Evolutionary conservation across 2,329 filamentous ascomycete species (phyloP).

Genomic region (Hypoxylon sp.): DNA sequence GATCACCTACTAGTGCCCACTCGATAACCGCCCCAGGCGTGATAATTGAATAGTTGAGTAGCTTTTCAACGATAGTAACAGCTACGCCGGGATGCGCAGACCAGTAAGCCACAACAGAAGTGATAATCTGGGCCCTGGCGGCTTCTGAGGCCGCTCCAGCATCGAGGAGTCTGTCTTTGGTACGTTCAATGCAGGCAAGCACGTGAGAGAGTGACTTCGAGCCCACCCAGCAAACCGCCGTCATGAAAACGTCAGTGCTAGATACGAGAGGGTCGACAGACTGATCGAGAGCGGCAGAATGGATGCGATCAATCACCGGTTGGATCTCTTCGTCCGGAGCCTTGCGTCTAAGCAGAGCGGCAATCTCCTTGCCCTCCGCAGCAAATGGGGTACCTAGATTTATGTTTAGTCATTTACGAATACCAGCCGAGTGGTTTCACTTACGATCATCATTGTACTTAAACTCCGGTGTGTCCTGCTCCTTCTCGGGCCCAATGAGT

Average conservation of each 20-base stretch:
- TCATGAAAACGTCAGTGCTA: slow-evolving; percentile 95
- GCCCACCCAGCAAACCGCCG: slow-evolving; percentile 89
- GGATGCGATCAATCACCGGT: slow-evolving; percentile 79
- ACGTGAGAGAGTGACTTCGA: slow-evolving; percentile 97
- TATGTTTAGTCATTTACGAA: slow-evolving; percentile 18
- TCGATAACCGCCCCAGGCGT: slow-evolving; percentile 85
- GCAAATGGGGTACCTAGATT: slow-evolving; percentile 78
- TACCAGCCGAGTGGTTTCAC: slow-evolving; percentile 46
- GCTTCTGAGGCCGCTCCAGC: slow-evolving; percentile 78
- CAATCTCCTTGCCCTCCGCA: slow-evolving; percentile 82
- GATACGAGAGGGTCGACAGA: slow-evolving; percentile 81
- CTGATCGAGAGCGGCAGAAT: slow-evolving; percentile 75
- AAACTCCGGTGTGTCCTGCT: slow-evolving; percentile 95
- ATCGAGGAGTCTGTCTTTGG: slow-evolving; percentile 85
- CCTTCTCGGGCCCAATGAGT: slow-evolving; percentile 85
- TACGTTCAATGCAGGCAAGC: slow-evolving; percentile 92
- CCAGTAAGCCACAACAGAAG: slow-evolving; percentile 93
- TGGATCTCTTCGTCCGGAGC: slow-evolving; percentile 88
- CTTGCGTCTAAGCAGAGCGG: slow-evolving; percentile 82
- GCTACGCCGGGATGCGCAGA: slow-evolving; percentile 89
- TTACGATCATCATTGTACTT: slow-evolving; percentile 82
- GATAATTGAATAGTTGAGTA: slow-evolving; percentile 96
- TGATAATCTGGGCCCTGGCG: slow-evolving; percentile 87
- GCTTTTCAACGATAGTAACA: slow-evolving; percentile 92
- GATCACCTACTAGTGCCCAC: slow-evolving; percentile 78